Conservation (phyloP, 768 basidiomycete species). For the Lactifluus pinguis region DNA sequence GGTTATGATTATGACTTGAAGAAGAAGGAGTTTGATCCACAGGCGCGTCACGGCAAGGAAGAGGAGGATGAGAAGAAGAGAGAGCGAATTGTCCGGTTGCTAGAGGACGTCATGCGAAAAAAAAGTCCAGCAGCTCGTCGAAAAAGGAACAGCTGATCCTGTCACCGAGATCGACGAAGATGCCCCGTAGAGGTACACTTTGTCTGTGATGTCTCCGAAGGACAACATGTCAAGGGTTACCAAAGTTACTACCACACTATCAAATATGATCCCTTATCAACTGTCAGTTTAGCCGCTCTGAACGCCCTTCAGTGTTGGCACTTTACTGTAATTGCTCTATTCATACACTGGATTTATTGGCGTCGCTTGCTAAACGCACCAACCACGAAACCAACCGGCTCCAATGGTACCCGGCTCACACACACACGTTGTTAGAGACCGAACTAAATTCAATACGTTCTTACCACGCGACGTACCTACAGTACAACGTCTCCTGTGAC, state of each 20-base stretch:
- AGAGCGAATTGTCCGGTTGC: constrained; percentile 6
- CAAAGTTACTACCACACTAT: neutral
- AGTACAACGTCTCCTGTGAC: neutral
- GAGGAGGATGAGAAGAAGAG: too few relatives aligned
- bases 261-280: neutral
- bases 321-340: neutral
- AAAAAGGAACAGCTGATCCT: neutral
- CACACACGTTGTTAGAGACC: neutral
- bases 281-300: neutral
- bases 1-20: neutral
- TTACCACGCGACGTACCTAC: neutral
- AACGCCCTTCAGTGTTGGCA: neutral
- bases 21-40: neutral
- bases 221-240: neutral
- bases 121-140: neutral
- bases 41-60: neutral
- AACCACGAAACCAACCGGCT: too few relatives aligned
- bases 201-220: neutral
- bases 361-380: neutral
- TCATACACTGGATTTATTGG: neutral
- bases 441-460: neutral
- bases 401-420: too few relatives aligned
- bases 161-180: neutral
- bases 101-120: constrained; percentile 11
- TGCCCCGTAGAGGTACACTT: neutral